Base-by-base conservation (phyloP, 805 yeast species). In the Pichia manshurica region DNA sequence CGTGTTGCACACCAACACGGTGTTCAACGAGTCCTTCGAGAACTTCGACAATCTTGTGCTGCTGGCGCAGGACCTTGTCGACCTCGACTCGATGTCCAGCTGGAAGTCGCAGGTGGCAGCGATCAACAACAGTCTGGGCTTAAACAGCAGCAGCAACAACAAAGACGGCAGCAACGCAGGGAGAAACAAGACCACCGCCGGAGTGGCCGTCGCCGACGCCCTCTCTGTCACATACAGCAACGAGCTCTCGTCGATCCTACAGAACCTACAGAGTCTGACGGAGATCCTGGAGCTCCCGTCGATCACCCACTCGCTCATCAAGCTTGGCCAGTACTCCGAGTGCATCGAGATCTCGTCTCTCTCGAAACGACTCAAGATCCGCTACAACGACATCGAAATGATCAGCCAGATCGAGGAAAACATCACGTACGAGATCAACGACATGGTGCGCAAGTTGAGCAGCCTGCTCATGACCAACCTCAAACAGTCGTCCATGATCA, bases 201-300 rank as follows among this genome's bases (percentile, higher is more conserved):
- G 4, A 12, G 16, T 10, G 9, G 32, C 12, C 13, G 32, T 10
- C 16, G 19, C 9, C 36, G 36, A 36, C 22, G 16, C 16, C 20
- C 13, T 19, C 15, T 12, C 22, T 12, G 22, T 19, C 2, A 36
- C 19, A 19, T 36, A 33, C 28, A 33, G 40, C 32, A 37, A 39
- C 12, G 43, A 42, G 20, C 29, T 49, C 13, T 71, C 72, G 3
- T 53, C 58, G 4, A 73, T 82, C 25, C 66, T 81, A 37, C 73
- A 74, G 42, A 82, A 84, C 54, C 75, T 88, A 58, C 89, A 83
- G 52, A 77, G 81, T 35, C 72, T 90, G 10, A 75, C 84, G 51
- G 96, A 87, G 56, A 74, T 90, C 9, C 69, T 91, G 54, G 96
- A 87, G 59, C 68, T 93, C 31, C 97, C 99, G 1, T 75, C 95